Percentiles rank a stretch among this genome's conserved stretches.
These are phyloP conservation scores for Barnettozyma hawaiiensis DNA, from an alignment of 1,139 yeast genomes.

Conservation along the genomic window DNA sequence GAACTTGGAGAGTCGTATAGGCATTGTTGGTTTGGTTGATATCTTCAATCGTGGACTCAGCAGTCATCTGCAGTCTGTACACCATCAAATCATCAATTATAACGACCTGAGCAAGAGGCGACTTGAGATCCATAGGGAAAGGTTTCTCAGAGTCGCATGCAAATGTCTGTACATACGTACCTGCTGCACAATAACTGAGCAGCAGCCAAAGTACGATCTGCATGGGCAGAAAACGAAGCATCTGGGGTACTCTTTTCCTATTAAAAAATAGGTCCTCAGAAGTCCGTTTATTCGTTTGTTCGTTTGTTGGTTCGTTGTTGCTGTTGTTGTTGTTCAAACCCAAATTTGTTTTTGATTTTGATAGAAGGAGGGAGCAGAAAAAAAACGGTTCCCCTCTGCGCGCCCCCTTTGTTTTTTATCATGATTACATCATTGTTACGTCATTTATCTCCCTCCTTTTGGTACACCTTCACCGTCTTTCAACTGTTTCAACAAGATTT, in stretches of 20 bases:
- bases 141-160: background rate
- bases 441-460: background rate
- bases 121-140: background rate
- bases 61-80: slow-evolving; percentile 11
- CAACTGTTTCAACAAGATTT: slow-evolving; percentile 16
- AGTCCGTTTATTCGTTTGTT: no score
- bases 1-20: slow-evolving; percentile 45
- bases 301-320: no score
- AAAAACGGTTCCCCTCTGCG: no score
- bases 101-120: slow-evolving; percentile 7
- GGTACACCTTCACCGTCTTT: slow-evolving; percentile 20
- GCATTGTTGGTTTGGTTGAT: slow-evolving; percentile 41
- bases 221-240: background rate
- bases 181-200: background rate
- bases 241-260: background rate
- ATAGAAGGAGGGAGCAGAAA: no score
- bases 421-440: background rate
- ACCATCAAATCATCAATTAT: slow-evolving; percentile 4
- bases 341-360: no score
- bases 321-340: no score
- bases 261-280: background rate
- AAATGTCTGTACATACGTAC: background rate
- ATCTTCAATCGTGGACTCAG: slow-evolving; percentile 29
- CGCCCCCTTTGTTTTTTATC: background rate
- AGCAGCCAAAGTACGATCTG: background rate